Conservation (phyloP, 768 basidiomycete genomes). For the Termitomyces sp. region DNA sequence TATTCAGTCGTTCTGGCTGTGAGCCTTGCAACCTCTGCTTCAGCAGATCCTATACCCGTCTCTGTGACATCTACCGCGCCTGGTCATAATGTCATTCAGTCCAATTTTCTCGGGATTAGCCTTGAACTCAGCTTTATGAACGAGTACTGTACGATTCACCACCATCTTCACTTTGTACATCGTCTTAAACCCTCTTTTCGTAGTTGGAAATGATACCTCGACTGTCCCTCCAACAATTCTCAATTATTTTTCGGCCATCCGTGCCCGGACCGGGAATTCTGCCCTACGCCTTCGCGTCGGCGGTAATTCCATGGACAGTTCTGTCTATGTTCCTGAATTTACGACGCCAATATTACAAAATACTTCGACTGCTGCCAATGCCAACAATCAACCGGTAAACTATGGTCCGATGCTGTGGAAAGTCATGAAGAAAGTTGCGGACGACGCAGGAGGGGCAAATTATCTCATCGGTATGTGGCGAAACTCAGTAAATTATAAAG, state of each 20-base stretch:
- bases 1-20: constrained; percentile 7
- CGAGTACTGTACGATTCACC: constrained; percentile 42
- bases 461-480: constrained; percentile 30
- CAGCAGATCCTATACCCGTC: constrained; percentile 27
- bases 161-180: not conserved
- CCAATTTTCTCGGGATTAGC: constrained; percentile 64
- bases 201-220: constrained; percentile 52
- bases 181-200: not conserved
- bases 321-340: constrained; percentile 40
- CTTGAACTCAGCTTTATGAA: constrained; percentile 64
- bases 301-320: constrained; percentile 46
- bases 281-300: constrained; percentile 48
- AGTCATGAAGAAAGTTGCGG: constrained; percentile 38
- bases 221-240: constrained; percentile 52
- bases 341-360: constrained; percentile 42
- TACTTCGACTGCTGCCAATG: constrained; percentile 30
- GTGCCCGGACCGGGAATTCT: constrained; percentile 40
- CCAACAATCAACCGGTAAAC: constrained; percentile 45
- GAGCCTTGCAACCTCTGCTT: constrained; percentile 14
- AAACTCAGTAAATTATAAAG: not conserved
- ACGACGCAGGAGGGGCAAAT: constrained; percentile 26
- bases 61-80: constrained; percentile 34
- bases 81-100: constrained; percentile 36
- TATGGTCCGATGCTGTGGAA: constrained; percentile 49
- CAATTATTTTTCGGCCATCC: constrained; percentile 57